Conservation (phyloP, 176 grass and related monocot species). For the Calamus simplicifolius region DNA sequence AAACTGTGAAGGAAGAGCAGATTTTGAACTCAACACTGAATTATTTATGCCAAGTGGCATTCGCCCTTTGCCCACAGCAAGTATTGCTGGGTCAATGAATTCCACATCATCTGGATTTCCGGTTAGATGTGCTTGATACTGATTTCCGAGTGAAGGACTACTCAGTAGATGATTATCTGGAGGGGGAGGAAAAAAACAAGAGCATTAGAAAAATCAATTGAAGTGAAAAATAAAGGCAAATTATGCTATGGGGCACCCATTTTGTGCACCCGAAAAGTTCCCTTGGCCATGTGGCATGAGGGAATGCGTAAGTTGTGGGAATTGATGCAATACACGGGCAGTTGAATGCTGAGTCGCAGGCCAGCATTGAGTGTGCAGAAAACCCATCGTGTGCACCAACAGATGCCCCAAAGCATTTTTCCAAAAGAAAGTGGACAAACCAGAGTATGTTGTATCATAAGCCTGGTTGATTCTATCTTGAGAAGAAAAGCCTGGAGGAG, state of each 20-base stretch:
- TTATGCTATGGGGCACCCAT: too few relatives aligned
- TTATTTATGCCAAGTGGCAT: constrained; percentile 48
- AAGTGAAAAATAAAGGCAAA: too few relatives aligned
- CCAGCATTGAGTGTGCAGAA: too few relatives aligned
- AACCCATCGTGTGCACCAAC: too few relatives aligned
- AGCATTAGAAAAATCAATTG: background rate
- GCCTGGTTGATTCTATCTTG: constrained; percentile 37
- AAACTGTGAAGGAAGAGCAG: constrained; percentile 33
- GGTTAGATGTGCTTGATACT: constrained; percentile 38
- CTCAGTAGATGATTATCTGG: constrained; percentile 40
- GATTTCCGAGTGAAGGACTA: constrained; percentile 40
- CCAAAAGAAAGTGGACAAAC: constrained; percentile 21
- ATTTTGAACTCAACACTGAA: constrained; percentile 47
- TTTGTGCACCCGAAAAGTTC: too few relatives aligned
- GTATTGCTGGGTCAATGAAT: constrained; percentile 87
- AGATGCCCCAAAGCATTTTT: too few relatives aligned
- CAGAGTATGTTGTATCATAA: constrained; percentile 35
- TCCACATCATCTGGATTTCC: constrained; percentile 61
- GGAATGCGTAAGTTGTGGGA: too few relatives aligned
- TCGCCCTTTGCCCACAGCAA: constrained; percentile 82
- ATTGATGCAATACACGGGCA: too few relatives aligned
- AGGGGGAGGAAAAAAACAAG: constrained; percentile 6
- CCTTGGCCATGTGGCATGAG: too few relatives aligned
- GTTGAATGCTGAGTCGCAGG: too few relatives aligned
- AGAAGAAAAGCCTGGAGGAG: constrained; percentile 54